A percentile compares a stretch with the other conserved stretches of the same genome.
These are phyloP conservation scores for Exophiala lecanii-corni DNA, from an alignment of 2,329 filamentous ascomycete genomes.

Conservation along the genomic window DNA sequence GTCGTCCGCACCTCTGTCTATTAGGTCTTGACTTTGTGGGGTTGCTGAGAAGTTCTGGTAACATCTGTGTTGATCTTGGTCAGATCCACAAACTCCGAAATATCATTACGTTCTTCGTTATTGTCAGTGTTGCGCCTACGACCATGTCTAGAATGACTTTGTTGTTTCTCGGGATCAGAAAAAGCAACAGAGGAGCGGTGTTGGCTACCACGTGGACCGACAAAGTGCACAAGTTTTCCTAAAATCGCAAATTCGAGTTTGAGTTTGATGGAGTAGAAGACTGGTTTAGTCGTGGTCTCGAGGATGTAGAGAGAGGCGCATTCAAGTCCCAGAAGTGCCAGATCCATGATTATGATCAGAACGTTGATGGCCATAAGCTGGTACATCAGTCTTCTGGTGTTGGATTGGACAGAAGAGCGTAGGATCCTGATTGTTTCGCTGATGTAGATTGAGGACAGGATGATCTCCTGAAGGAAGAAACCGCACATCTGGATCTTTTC, in stretches of 20 bases:
- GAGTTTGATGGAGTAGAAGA: constrained; percentile 46
- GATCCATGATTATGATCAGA: constrained; percentile 44
- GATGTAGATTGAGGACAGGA: constrained; percentile 53
- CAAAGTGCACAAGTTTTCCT: constrained; percentile 41
- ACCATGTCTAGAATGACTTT: not conserved
- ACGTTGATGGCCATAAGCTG: constrained; percentile 48
- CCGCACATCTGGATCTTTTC: constrained; percentile 55
- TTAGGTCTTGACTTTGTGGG: constrained; percentile 8
- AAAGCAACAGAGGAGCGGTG: constrained; percentile 5
- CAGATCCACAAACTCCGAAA: constrained; percentile 44
- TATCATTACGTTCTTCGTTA: constrained; percentile 34
- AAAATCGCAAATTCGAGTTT: constrained; percentile 49
- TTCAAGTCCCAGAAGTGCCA: constrained; percentile 41
- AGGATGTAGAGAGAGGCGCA: constrained; percentile 43
- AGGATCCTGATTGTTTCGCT: constrained; percentile 50
- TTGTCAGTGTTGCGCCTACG: constrained; percentile 26
- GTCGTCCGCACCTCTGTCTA: constrained; percentile 4
- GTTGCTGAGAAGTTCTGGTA: constrained; percentile 33
- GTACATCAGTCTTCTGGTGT: constrained; percentile 44
- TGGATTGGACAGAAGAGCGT: constrained; percentile 39
- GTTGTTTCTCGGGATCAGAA: constrained; percentile 6
- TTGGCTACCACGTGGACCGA: constrained; percentile 22
- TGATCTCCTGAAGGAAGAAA: constrained; percentile 53
- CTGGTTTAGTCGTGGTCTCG: constrained; percentile 45
- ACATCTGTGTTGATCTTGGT: constrained; percentile 40